A percentile compares a stretch with the other conserved stretches of the same genome.
These are phyloP conservation scores for Lachancea lanzarotensis DNA, from an alignment of 805 yeast genomes.

Conservation along the genomic window DNA sequence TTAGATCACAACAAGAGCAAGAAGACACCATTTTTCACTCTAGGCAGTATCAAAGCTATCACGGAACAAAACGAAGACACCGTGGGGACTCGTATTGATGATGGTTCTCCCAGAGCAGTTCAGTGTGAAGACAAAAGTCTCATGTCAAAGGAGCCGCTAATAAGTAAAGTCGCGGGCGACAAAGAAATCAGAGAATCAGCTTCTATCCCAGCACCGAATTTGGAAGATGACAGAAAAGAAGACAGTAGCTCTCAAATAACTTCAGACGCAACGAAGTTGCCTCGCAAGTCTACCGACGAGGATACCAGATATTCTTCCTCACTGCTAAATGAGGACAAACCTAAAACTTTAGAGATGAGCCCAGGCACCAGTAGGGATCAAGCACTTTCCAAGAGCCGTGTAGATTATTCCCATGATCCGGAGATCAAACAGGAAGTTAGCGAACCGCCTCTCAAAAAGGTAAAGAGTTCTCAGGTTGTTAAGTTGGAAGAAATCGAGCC, in stretches of 20 bases:
- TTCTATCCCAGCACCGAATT: no score
- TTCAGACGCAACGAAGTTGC: neutral
- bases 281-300: neutral
- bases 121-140: no score
- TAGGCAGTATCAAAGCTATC: slow-evolving; percentile 14
- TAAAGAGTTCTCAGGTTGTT: slow-evolving; percentile 1
- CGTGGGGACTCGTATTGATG: neutral
- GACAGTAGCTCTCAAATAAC: neutral
- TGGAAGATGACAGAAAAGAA: no score
- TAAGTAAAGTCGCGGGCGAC: no score
- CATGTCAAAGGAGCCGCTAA: no score
- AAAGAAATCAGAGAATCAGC: no score
- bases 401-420: no score
- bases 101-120: no score
- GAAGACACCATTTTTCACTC: slow-evolving; percentile 23
- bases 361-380: neutral
- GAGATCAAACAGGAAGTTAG: neutral
- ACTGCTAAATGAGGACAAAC: neutral
- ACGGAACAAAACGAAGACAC: neutral
- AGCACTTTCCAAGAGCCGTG: neutral
- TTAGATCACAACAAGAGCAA: slow-evolving; percentile 3
- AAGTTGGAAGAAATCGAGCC: slow-evolving; percentile 3
- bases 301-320: neutral
- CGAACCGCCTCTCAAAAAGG: neutral
- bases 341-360: neutral